A percentile compares a stretch with the other conserved stretches of the same genome.
Evolutionary conservation across 345 rosid species (phyloP).

Genomic region (Eucalyptus cloeziana): DNA sequence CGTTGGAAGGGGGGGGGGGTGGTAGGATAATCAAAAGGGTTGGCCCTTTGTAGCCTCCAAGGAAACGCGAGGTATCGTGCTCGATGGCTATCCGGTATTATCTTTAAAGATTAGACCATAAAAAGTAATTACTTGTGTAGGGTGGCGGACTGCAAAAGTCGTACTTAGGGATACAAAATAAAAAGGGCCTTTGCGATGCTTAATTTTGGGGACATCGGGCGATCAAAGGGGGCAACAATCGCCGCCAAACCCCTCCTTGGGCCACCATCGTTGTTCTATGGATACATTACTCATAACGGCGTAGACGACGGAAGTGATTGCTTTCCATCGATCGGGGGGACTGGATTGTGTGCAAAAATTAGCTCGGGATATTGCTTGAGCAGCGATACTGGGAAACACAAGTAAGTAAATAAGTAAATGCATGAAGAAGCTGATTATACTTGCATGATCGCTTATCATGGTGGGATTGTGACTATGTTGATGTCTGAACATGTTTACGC

Average conservation of each 20-base stretch:
- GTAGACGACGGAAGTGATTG: neutral
- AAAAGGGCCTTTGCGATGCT: neutral
- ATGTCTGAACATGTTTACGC: neutral
- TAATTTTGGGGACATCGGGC: neutral
- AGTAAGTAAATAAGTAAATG: neutral
- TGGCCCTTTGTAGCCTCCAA: neutral
- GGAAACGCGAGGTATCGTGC: neutral
- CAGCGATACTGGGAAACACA: neutral
- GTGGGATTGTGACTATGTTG: neutral
- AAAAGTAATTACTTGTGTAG: neutral
- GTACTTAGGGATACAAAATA: neutral
- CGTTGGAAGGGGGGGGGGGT: accelerated
- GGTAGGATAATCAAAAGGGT: neutral
- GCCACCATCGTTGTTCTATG: neutral
- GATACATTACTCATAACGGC: neutral
- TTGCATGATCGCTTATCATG: neutral
- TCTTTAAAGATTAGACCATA: neutral
- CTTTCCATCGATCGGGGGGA: neutral
- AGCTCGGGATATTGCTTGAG: neutral
- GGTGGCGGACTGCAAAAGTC: neutral
- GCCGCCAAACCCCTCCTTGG: neutral
- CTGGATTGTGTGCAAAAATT: neutral
- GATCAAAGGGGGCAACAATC: neutral
- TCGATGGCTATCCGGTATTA: neutral
- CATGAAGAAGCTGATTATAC: neutral